Evolutionary conservation across 2,329 filamentous ascomycete species (phyloP), one percentile per base, ranked within the genome.

Genomic region (Neonectria magnoliae): DNA sequence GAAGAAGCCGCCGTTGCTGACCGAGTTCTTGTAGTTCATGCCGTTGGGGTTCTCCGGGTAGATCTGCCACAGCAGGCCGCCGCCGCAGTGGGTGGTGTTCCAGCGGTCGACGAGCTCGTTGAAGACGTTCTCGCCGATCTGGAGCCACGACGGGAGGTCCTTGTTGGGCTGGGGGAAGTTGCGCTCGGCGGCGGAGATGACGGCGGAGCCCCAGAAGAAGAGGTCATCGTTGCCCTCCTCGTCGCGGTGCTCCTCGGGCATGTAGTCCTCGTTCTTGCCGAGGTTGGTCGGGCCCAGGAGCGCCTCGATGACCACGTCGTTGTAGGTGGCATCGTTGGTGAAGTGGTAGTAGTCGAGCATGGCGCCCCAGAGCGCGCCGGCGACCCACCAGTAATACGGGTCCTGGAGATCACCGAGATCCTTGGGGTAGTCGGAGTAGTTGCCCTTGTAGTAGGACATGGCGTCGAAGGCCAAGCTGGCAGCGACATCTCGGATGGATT

Each of bases 1-100:
- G 78, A 97, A 94, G 76, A 96, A 88, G n/a, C 89, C 90, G 45
- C 92, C 93, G 77, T 96, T 96, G 66, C 90, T 90, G 71, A 94
- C 88, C 6, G 89, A 86, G 81, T 95, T 95, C 80, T 94, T 96
- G 85, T 97, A 96, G 73, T 88, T 85, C 76, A 94, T 90, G 14
- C 93, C 93, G 66, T 89, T 89, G 51, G 82, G 81, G 76, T 97
- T 95, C 71, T 86, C 87, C 1, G 85, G 81, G 76, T 90, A 94
- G 70, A 97, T 93, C 81, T 97, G 93, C 92, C 92, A 95, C 61
- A 88, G 84, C 51, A 96, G 80, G 5, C 93, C 93, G 65, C 93
- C 93, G 27, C 83, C 84, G 73, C 93, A 97, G 42, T 81, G 79
- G 0, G 82, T 80, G 0, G 81, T 84, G 75, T 94, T 89, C 93